Percentiles rank a stretch among this genome's conserved stretches.
Conservation (phyloP, 2,329 filamentous ascomycete species). For the Drechslerella coelobrocha region DNA sequence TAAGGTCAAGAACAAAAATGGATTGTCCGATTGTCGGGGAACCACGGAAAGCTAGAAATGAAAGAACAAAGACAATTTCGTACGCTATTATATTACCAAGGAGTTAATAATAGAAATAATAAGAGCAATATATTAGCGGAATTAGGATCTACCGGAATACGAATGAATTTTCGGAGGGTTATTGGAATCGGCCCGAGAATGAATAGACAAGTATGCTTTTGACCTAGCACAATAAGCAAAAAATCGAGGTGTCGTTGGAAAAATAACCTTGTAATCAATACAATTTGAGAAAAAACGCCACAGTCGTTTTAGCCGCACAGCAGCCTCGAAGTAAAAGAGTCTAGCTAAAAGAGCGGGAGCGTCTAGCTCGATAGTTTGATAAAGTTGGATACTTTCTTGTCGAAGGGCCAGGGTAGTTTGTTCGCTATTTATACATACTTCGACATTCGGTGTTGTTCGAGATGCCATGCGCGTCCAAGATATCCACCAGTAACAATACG, state of each 20-base stretch:
- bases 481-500: constrained; percentile 22
- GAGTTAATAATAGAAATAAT: constrained; percentile 14
- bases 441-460: background rate
- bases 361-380: constrained; percentile 11
- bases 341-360: constrained; percentile 17
- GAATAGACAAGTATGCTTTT: constrained; percentile 19
- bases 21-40: constrained; percentile 7
- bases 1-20: constrained; percentile 3
- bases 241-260: constrained; percentile 16
- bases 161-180: constrained; percentile 7
- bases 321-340: constrained; percentile 27
- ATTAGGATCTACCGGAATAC: constrained; percentile 20
- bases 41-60: background rate
- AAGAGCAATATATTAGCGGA: background rate
- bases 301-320: constrained; percentile 33
- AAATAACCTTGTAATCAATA: constrained; percentile 36
- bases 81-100: constrained; percentile 22
- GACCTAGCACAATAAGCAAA: constrained; percentile 9
- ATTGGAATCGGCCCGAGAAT: constrained; percentile 22
- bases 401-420: background rate
- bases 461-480: constrained; percentile 4
- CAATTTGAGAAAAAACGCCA: constrained; percentile 9
- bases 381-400: constrained; percentile 16
- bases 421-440: constrained; percentile 16
- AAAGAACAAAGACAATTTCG: constrained; percentile 8